A percentile compares a stretch with the other conserved stretches of the same genome.
Evolutionary conservation across 1,139 yeast species (phyloP).

Genomic region (Scheffersomyces insectosa): DNA sequence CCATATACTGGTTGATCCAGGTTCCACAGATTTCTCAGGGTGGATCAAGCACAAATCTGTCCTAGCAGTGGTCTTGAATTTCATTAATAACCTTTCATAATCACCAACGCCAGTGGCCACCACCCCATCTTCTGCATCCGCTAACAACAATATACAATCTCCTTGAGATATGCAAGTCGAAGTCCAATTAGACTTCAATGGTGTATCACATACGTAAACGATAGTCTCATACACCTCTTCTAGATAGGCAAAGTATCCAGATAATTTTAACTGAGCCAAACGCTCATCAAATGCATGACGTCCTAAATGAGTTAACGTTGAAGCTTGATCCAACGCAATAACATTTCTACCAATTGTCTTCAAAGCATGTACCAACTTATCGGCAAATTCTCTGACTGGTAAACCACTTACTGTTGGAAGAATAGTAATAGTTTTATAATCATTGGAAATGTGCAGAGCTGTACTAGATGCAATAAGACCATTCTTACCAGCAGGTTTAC

Average conservation of each 20-base stretch:
- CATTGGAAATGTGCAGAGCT: constrained; percentile 35
- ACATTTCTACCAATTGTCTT: constrained; percentile 73
- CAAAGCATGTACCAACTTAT: constrained; percentile 66
- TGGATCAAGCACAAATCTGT: constrained; percentile 86
- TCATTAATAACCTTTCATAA: constrained; percentile 73
- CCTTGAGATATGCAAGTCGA: constrained; percentile 92
- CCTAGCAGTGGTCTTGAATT: constrained; percentile 81
- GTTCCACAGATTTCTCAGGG: constrained; percentile 75
- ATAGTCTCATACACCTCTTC: constrained; percentile 89
- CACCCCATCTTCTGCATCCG: constrained; percentile 64
- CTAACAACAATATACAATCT: constrained; percentile 76
- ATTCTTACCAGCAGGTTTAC: neutral
- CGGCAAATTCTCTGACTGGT: constrained; percentile 86
- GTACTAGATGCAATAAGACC: constrained; percentile 25
- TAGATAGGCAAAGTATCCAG: constrained; percentile 86
- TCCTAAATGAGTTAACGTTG: constrained; percentile 79
- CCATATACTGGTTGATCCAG: constrained; percentile 88
- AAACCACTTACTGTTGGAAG: constrained; percentile 77
- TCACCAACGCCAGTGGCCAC: constrained; percentile 78
- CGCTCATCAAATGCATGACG: constrained; percentile 87
- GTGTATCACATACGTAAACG: constrained; percentile 84
- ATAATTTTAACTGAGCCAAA: constrained; percentile 76
- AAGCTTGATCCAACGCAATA: constrained; percentile 77
- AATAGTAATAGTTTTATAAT: constrained; percentile 81
- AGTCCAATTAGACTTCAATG: constrained; percentile 86